phyloP scores from a whole-genome alignment of 495 filamentous ascomycete species.

The Hypoxylon rickii region DNA sequence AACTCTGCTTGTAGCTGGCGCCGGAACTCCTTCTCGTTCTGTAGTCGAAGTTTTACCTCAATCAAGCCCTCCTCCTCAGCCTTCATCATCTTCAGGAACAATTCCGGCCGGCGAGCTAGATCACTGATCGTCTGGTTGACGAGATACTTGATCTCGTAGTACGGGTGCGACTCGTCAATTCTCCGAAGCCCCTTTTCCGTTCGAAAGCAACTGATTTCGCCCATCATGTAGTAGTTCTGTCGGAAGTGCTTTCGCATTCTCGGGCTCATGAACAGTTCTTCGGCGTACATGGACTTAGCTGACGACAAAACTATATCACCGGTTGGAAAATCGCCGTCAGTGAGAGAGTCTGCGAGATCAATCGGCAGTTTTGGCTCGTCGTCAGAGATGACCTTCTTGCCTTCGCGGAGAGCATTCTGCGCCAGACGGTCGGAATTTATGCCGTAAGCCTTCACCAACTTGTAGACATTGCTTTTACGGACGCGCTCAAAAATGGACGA shows the following conservation, averaged over 20 bases:
- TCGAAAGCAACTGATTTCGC: conserved; percentile 80
- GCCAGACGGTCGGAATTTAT: conserved; percentile 88
- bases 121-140: conserved; percentile 81
- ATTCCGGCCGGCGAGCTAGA: conserved; percentile 79
- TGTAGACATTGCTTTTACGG: conserved; percentile 75
- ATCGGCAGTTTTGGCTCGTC: conserved; percentile 77
- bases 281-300: conserved; percentile 84
- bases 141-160: conserved; percentile 98
- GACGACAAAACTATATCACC: conserved; percentile 74
- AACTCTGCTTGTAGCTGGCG: conserved; percentile 78
- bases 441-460: conserved; percentile 84
- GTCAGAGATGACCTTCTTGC: conserved; percentile 78
- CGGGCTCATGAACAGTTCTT: conserved; percentile 87
- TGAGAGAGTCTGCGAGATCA: conserved; percentile 78
- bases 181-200: conserved; percentile 93
- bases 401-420: conserved; percentile 77
- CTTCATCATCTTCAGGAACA: conserved; percentile 93
- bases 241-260: conserved; percentile 88
- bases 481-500: conserved; percentile 80
- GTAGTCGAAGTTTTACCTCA: conserved; percentile 77
- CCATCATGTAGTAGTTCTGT: conserved; percentile 77
- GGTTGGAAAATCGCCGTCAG: conserved; percentile 74
- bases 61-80: conserved; percentile 92
- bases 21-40: conserved; percentile 73
- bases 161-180: conserved; percentile 94